phyloP scores from a whole-genome alignment of 306 rosid species.

The Cyamopsis tetragonoloba region DNA sequence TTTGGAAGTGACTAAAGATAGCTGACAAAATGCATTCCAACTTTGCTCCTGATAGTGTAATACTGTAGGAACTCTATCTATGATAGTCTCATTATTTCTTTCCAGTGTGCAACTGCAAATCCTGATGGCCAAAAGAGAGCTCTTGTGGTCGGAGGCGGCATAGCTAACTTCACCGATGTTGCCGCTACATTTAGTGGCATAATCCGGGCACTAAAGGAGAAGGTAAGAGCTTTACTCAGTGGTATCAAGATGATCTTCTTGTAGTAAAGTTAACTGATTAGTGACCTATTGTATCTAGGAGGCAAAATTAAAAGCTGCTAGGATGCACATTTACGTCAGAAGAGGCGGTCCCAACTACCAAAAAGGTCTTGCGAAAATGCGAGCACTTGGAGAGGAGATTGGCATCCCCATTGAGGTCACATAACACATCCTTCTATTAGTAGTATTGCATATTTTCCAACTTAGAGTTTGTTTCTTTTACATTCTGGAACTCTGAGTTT shows the following conservation, averaged over 20 bases:
- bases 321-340: conserved; percentile 81
- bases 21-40: background rate
- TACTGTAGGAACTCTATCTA: background rate
- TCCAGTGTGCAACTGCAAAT: conserved; percentile 86
- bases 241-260: background rate
- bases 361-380: conserved; percentile 82
- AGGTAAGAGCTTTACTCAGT: conserved; percentile 40
- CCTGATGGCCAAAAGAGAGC: conserved; percentile 91
- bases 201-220: conserved; percentile 88
- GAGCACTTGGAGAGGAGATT: conserved; percentile 80
- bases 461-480: too few relatives aligned
- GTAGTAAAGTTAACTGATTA: conserved; percentile 17
- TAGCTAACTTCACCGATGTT: conserved; percentile 93
- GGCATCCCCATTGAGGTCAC: conserved; percentile 92
- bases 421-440: background rate
- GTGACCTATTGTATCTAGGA: conserved; percentile 49
- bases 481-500: too few relatives aligned
- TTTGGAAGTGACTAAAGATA: background rate
- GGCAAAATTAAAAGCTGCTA: conserved; percentile 77
- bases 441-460: too few relatives aligned
- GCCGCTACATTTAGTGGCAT: conserved; percentile 96
- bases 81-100: conserved; percentile 27
- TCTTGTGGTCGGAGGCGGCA: conserved; percentile 95
- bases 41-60: background rate
- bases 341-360: conserved; percentile 99